A percentile compares a stretch with the other conserved stretches of the same genome.
These are phyloP conservation scores for Candida labiduridarum DNA, from an alignment of 1,139 yeast species.

Conservation along the genomic window DNA sequence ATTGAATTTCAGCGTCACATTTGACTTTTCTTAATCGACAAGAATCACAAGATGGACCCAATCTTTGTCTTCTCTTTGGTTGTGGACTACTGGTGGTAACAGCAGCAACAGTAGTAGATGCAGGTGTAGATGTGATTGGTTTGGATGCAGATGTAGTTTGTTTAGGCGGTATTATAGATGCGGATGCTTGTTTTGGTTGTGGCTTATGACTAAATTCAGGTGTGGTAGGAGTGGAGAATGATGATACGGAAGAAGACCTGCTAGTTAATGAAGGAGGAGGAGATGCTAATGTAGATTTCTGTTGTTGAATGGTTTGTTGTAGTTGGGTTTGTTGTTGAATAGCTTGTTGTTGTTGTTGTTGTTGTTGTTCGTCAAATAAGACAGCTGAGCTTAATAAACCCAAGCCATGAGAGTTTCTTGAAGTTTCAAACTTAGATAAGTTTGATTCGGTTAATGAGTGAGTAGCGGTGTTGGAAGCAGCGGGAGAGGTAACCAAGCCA, in stretches of 20 bases:
- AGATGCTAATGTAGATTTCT: not conserved
- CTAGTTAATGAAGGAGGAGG: constrained; percentile 20
- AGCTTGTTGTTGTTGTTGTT: not conserved
- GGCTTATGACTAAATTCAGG: constrained; percentile 10
- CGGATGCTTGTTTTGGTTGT: constrained; percentile 5
- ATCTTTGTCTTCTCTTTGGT: constrained; percentile 56
- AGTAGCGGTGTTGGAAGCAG: not conserved
- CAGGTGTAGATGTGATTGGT: constrained; percentile 2
- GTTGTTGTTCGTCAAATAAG: constrained; percentile 13
- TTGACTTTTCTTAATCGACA: constrained; percentile 74
- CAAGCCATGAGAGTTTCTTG: constrained; percentile 15
- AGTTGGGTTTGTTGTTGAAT: not conserved
- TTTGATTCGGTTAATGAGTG: constrained; percentile 15
- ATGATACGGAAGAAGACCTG: constrained; percentile 13
- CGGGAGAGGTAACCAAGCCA: constrained; percentile 7
- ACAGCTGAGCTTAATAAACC: constrained; percentile 19
- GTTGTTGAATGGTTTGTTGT: too few relatives aligned
- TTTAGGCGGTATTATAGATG: not conserved
- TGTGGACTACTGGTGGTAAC: not conserved
- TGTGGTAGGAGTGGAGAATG: constrained; percentile 17
- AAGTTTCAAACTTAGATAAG: constrained; percentile 14
- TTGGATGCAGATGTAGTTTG: not conserved
- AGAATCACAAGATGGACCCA: constrained; percentile 76
- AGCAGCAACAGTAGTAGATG: not conserved
- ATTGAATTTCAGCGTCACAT: constrained; percentile 65